Base-by-base conservation (phyloP, 2,329 filamentous ascomycete species). In the Magnaporthiopsis rhizophila region DNA sequence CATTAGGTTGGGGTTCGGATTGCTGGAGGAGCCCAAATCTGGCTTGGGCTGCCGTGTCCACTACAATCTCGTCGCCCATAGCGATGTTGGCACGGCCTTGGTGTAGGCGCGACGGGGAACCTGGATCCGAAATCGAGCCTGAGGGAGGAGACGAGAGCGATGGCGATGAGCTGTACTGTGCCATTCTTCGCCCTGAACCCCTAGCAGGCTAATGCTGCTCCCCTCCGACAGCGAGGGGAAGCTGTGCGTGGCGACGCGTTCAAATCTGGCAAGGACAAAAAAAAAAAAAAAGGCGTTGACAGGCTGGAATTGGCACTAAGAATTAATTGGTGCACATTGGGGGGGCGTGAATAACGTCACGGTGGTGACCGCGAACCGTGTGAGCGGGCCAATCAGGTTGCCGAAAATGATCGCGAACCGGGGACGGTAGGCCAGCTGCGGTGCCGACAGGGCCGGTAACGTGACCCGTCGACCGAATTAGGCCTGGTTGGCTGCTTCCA, bases 101-200 rank as follows among this genome's bases (percentile, higher is more conserved):
- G 65, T 72, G 72, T 68, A 72, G 74, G 65, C 72, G 76, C 65
- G 77, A 74, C 18, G 81, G 80, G 32, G 81, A 82, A 60, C 74
- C 76, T 50, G 80, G 77, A 65, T 83, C 80, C 36, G 81, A 82
- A 58, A 81, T 76, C 11, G 80, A 78, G 66, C 77, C 79, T 26
- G 79, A 81, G 2, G 82, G 81, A 24, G 81, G 80, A 59, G 82
- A 83, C 9, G 82, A 84, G 60, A 84, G 77, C 62, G 80, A 78
- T 45, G 81, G 74, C 64, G 81, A 79, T 66, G 80, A 81, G 72
- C 77, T 80, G 72, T 79, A 77, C 67, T 77, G 73, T 34, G 61
- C 61, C 61, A 65, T 72, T 71, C 53, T 67, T 69, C 15, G 58
- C 30, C 45, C 45, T 53, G 45, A 53, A 53, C 45, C 45, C 45